Evolutionary conservation across 1,284 basidiomycete genomes (phyloP), one percentile per base, ranked within the genome.

Genomic region (Crucibulum cyathiforme): DNA sequence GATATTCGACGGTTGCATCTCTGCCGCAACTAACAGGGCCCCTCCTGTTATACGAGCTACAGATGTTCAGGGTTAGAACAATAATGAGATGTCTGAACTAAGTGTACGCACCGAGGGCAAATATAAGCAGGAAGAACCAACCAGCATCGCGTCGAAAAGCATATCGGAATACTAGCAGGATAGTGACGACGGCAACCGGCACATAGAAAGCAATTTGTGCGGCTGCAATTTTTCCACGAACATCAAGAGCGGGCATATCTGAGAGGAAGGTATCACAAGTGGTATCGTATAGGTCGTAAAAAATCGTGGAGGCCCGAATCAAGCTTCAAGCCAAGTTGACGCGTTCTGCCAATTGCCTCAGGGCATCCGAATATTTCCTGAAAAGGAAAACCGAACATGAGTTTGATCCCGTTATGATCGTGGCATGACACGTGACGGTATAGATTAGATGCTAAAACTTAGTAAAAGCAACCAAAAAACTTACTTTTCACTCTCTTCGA

Each of bases 111-210:
- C 85, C 72, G 41, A 79, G 58, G 10, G 84, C 78, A 62, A 88
- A 86, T 15, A 87, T 68, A 41, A 83, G 75, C n/a, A 90, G 76
- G 61, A 84, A 82, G 31, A 88, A 68, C 86, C 87, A 90, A 59
- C 86, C 88, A 24, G 80, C 84, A 67, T 87, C 82, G 50, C 81
- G 76, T 56, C 80, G 68, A 63, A 88, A 78, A 34, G 81, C 84
- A 76, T 89, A 84, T 36, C 80, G 82, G 49, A 80, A 67, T 45
- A 79, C 74, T 50, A 87, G 72, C 46, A 79, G 67, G 50, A 81
- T 37, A 1, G 84, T 76, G 49, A 85, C 57, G 55, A 78, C 62
- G 35, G 82, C 70, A 64, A 89, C 69, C 43, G 87, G 87, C 19
- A 80, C 66, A 69, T 88, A 90, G 60, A 86, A 80, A 4, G 68